Evolutionary conservation across 2,329 filamentous ascomycete genomes (phyloP).

Genomic region (Aphanocladium album): DNA sequence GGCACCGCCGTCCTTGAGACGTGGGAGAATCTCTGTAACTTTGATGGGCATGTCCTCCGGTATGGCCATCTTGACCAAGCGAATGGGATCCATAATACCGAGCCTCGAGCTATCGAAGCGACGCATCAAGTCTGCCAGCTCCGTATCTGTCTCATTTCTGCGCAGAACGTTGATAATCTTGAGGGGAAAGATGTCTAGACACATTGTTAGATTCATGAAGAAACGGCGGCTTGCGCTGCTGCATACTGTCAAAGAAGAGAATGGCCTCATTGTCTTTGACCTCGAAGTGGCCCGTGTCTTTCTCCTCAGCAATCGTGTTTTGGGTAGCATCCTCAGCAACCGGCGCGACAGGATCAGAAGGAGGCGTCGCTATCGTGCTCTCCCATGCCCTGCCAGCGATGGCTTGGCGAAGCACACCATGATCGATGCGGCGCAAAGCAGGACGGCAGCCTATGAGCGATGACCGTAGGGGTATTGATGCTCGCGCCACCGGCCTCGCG

Average conservation of each 20-base stretch:
- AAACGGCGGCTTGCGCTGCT: background rate
- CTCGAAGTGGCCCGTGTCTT: conserved; percentile 77
- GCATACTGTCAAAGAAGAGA: conserved; percentile 81
- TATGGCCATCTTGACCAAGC: conserved; percentile 56
- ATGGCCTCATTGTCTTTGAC: conserved; percentile 72
- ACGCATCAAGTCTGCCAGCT: conserved; percentile 46
- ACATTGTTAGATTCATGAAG: conserved; percentile 1
- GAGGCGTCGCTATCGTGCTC: conserved; percentile 15
- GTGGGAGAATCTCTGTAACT: conserved; percentile 75
- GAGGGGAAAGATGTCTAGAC: conserved; percentile 74
- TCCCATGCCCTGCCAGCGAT: conserved; percentile 13
- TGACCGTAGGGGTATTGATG: background rate
- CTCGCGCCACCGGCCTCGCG: conserved; percentile 10
- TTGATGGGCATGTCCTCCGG: conserved; percentile 59
- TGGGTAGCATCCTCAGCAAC: conserved; percentile 14
- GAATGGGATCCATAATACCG: conserved; percentile 48
- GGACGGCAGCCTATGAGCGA: background rate
- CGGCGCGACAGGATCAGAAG: background rate
- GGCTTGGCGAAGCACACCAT: background rate
- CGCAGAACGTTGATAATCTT: conserved; percentile 52
- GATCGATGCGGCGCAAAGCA: background rate
- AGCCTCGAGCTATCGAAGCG: conserved; percentile 47
- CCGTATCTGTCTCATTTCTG: conserved; percentile 43
- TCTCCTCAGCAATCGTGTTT: conserved; percentile 42
- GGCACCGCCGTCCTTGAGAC: conserved; percentile 85